These are phyloP conservation scores for Xylaria cubensis DNA, from an alignment of 495 filamentous ascomycete genomes.

Conservation along the genomic window DNA sequence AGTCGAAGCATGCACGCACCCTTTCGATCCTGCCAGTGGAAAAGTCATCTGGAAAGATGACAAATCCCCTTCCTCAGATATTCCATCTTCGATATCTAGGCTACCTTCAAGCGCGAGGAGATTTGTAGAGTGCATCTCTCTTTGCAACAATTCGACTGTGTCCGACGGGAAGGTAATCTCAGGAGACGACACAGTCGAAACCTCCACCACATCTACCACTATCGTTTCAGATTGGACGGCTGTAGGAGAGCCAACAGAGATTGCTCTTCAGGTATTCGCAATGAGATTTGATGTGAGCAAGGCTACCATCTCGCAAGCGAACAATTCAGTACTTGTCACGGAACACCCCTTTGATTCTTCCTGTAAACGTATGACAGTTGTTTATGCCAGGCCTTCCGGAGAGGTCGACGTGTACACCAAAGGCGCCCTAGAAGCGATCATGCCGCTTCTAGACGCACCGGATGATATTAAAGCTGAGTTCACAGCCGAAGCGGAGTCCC, in stretches of 20 bases:
- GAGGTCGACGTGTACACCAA: slow-evolving; percentile 58
- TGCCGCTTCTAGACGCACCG: slow-evolving; percentile 47
- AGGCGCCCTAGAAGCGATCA: slow-evolving; percentile 62
- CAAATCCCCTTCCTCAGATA: slow-evolving; percentile 30
- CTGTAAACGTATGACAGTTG: slow-evolving; percentile 65
- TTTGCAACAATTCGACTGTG: slow-evolving; percentile 73
- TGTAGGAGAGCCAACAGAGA: slow-evolving; percentile 64
- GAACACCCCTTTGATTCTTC: slow-evolving; percentile 70
- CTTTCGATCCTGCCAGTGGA: slow-evolving; percentile 58
- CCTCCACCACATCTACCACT: slow-evolving; percentile 42
- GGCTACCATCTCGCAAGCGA: slow-evolving; percentile 30
- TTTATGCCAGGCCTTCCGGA: slow-evolving; percentile 47
- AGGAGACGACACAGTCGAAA: slow-evolving; percentile 47
- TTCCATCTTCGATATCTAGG: slow-evolving; percentile 20
- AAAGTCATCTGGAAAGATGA: slow-evolving; percentile 37
- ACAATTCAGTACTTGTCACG: slow-evolving; percentile 43
- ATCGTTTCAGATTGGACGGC: slow-evolving; percentile 50
- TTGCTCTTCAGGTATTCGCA: slow-evolving; percentile 58
- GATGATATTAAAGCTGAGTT: slow-evolving; percentile 37
- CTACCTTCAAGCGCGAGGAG: slow-evolving; percentile 32
- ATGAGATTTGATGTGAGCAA: slow-evolving; percentile 48
- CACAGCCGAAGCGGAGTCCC: slow-evolving; percentile 54
- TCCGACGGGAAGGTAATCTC: slow-evolving; percentile 64
- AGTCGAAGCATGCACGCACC: slow-evolving; percentile 51
- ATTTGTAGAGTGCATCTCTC: slow-evolving; percentile 62